Evolutionary conservation across 2,329 filamentous ascomycete genomes (phyloP).

Genomic region (Pseudocercospora cruenta): DNA sequence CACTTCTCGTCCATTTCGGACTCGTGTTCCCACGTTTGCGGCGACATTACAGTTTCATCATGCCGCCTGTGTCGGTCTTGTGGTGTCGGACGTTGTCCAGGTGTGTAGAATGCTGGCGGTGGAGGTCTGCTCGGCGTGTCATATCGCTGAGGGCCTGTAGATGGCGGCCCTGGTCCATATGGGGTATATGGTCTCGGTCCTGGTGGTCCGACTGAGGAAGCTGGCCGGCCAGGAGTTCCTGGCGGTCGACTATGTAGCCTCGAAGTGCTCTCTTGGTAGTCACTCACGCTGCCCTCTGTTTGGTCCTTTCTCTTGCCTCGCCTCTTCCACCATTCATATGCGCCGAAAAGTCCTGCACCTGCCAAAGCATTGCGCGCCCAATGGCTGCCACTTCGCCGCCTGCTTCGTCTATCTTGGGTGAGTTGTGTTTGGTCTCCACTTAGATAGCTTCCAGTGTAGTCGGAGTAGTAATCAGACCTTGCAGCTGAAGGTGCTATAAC

Average conservation of each 20-base stretch:
- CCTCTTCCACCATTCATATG: slow-evolving; percentile 59
- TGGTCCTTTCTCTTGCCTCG: slow-evolving; percentile 36
- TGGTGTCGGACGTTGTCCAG: slow-evolving; percentile 15
- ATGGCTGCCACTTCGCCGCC: slow-evolving; percentile 32
- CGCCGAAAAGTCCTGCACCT: slow-evolving; percentile 60
- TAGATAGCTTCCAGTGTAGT: slow-evolving; percentile 34
- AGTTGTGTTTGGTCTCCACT: slow-evolving; percentile 60
- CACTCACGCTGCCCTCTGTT: slow-evolving; percentile 7
- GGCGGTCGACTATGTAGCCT: slow-evolving; percentile 16
- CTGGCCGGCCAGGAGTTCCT: slow-evolving; percentile 22
- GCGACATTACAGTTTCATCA: slow-evolving; percentile 28
- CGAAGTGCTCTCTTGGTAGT: slow-evolving; percentile 18
- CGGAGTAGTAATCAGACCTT: slow-evolving; percentile 34
- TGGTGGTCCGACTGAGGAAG: slow-evolving; percentile 23
- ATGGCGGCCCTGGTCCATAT: slow-evolving; percentile 8
- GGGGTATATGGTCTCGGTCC: slow-evolving; percentile 18
- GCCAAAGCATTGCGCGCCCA: slow-evolving; percentile 54
- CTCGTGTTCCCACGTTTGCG: slow-evolving; percentile 35
- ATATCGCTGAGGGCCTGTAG: background rate
- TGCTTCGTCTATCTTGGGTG: slow-evolving; percentile 45
- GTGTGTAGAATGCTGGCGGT: slow-evolving; percentile 16
- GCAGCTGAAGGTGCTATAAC: slow-evolving; percentile 23
- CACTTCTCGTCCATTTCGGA: slow-evolving; percentile 45
- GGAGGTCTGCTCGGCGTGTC: slow-evolving; percentile 17
- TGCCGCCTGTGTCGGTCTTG: slow-evolving; percentile 19